Evolutionary conservation across 2,329 filamentous ascomycete genomes (phyloP).

Genomic region (Penicillium sp.): DNA sequence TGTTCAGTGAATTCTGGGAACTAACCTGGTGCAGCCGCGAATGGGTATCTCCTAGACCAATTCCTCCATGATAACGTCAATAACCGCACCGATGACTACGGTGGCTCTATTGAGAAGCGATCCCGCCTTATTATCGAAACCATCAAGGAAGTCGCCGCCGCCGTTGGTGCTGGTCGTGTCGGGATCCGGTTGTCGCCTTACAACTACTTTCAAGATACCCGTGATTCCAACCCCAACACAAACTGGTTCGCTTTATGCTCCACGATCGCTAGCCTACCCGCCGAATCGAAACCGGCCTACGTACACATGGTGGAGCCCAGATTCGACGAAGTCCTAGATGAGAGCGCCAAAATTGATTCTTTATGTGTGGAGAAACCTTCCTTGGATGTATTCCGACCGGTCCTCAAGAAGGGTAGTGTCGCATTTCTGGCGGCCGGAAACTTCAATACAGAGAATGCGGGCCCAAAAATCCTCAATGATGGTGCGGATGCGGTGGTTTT

Average conservation of each 20-base stretch:
- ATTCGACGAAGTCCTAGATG: constrained; percentile 49
- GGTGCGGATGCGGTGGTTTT: constrained; percentile 33
- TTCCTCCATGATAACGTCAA: constrained; percentile 64
- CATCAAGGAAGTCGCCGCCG: constrained; percentile 50
- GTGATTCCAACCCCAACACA: constrained; percentile 45
- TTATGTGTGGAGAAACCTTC: constrained; percentile 32
- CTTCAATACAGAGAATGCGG: constrained; percentile 25
- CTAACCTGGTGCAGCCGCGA: constrained; percentile 46
- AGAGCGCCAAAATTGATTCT: constrained; percentile 45
- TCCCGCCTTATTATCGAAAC: constrained; percentile 55
- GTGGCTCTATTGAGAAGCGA: constrained; percentile 51
- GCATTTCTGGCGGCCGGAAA: constrained; percentile 35
- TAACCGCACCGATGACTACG: constrained; percentile 52
- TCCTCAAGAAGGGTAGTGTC: constrained; percentile 42
- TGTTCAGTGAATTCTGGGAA: neutral
- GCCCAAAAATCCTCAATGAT: constrained; percentile 16
- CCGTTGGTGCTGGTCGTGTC: constrained; percentile 48
- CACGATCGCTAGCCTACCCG: constrained; percentile 39
- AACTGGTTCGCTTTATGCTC: constrained; percentile 50
- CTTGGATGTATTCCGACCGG: constrained; percentile 43
- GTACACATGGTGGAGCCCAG: constrained; percentile 52
- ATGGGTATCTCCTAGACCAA: constrained; percentile 66
- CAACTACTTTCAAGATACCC: constrained; percentile 58
- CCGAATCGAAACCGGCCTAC: constrained; percentile 40
- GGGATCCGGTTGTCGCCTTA: constrained; percentile 63